Base-by-base conservation (phyloP, 306 rosid genomes). In the Quercus ilex region DNA sequence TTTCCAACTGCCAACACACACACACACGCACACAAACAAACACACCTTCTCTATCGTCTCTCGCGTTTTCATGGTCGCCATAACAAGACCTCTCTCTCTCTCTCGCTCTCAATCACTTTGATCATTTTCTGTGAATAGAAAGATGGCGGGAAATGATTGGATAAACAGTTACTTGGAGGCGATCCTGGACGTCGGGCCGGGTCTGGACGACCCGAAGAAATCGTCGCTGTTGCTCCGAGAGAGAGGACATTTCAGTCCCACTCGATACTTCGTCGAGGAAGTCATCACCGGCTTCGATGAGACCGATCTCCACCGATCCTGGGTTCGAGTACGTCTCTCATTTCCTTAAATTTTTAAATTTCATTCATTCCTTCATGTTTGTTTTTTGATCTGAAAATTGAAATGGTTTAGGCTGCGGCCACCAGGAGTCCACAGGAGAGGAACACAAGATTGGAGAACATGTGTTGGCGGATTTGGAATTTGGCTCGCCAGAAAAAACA, bases 381-480 rank as follows among this genome's bases (percentile, higher is more conserved):
- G 20, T 31, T 21, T 17, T 5, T 20, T 30, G 53, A 28, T 72
- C 69, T 75, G 41, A 17, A 20, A 4, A 41, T 71, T 41, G 10
- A 17, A 1, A 51, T 43, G 41, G 59, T 69, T 21, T 13, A 90
- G 94, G 92, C 92, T 63, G 87, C 92, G 77, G 89, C 92, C 59
- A 89, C 85, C 57, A 85, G 88, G 86, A 89, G 89, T 43, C 86
- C 85, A 30, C 86, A 89, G 86, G 90, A 87, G 83, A 85, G 90
- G 79, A 89, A 89, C 75, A 89, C 89, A 10, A 87, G 92, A 85
- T 76, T 87, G 85, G 92, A 86, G 89, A 89, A 89, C 30, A 86
- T 86, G 92, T 86, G 90, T 62, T 85, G 92, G 89, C 79, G 92
- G 81, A 89, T 89, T 81, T 89, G 92, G 92, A 89, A 83, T 85